Percentiles rank a stretch among this genome's conserved stretches.
phyloP scores from a whole-genome alignment of 1,139 yeast species.

The Ashbya aceris region DNA sequence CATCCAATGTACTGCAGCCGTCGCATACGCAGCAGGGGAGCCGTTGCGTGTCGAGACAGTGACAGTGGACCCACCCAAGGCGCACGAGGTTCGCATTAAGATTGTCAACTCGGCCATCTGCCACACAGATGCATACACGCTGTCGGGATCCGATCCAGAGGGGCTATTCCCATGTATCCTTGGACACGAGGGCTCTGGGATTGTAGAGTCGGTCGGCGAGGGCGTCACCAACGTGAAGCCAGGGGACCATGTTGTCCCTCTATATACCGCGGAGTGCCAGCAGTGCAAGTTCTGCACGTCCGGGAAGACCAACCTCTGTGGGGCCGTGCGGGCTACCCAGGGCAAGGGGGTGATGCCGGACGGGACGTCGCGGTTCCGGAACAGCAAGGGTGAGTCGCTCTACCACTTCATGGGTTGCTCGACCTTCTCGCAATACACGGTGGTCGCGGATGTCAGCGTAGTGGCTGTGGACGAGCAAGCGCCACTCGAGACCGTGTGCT shows the following conservation, averaged over 20 bases:
- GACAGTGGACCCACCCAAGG: conserved; percentile 87
- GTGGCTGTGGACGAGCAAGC: conserved; percentile 85
- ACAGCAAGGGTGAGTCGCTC: conserved; percentile 66
- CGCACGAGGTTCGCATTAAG: conserved; percentile 94
- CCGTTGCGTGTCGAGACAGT: conserved; percentile 80
- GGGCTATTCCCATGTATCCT: conserved; percentile 88
- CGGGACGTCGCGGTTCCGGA: conserved; percentile 75
- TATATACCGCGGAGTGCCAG: conserved; percentile 93
- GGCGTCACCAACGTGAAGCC: conserved; percentile 79
- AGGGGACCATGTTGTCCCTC: conserved; percentile 85
- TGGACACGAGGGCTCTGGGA: conserved; percentile 97
- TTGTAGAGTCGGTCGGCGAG: conserved; percentile 87
- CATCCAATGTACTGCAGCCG: conserved; percentile 89
- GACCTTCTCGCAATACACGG: conserved; percentile 90
- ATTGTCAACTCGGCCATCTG: conserved; percentile 87
- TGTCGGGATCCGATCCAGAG: conserved; percentile 92
- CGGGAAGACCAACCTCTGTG: conserved; percentile 92
- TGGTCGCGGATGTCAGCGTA: conserved; percentile 94
- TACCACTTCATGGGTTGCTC: conserved; percentile 94
- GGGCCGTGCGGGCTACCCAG: conserved; percentile 76
- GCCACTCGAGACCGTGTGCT: conserved; percentile 76
- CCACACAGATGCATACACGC: conserved; percentile 95
- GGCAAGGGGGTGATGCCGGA: conserved; percentile 88
- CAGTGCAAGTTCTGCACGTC: conserved; percentile 92
- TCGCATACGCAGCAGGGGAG: conserved; percentile 92